phyloP scores from a whole-genome alignment of 805 yeast species.

The Lachancea kluyveri region DNA sequence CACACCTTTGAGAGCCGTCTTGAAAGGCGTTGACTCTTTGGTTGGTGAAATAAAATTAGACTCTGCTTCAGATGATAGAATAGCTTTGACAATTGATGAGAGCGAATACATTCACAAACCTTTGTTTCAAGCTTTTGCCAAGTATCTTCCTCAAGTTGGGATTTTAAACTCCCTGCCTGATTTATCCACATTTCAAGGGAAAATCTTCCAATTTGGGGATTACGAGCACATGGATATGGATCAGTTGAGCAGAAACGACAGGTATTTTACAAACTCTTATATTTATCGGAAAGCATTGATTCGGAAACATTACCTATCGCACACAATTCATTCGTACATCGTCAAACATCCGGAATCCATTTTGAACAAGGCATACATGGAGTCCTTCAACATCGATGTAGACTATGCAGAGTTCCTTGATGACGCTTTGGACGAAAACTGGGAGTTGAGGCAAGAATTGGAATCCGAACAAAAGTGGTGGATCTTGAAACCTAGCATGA shows the following conservation, averaged over 20 bases:
- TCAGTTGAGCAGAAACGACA: conserved; percentile 29
- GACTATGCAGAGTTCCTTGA: conserved; percentile 96
- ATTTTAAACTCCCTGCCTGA: conserved; percentile 14
- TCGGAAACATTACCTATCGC: conserved; percentile 83
- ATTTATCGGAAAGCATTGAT: conserved; percentile 86
- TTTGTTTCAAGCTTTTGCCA: conserved; percentile 26
- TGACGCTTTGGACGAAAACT: conserved; percentile 87
- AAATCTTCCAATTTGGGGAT: conserved; percentile 75
- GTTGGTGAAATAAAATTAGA: conserved; percentile 19
- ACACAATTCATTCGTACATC: conserved; percentile 66
- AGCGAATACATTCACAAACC: conserved; percentile 39
- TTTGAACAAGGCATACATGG: conserved; percentile 59
- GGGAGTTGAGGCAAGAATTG: conserved; percentile 78
- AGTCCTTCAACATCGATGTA: conserved; percentile 71
- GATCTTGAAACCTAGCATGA: conserved; percentile 95
- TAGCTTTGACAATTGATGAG: conserved; percentile 30
- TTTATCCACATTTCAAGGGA: conserved; percentile 14
- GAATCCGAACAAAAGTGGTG: conserved; percentile 51
- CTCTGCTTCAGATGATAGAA: conserved; percentile 6
- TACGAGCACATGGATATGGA: conserved; percentile 87
- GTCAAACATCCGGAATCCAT: conserved; percentile 71
- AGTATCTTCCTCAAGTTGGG: conserved; percentile 30
- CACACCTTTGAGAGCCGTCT: conserved; percentile 69
- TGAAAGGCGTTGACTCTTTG: conserved; percentile 33
- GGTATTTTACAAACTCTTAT: conserved; percentile 70